Base-by-base conservation (phyloP, 495 filamentous ascomycete species). In the Xylaria bambusicola region DNA sequence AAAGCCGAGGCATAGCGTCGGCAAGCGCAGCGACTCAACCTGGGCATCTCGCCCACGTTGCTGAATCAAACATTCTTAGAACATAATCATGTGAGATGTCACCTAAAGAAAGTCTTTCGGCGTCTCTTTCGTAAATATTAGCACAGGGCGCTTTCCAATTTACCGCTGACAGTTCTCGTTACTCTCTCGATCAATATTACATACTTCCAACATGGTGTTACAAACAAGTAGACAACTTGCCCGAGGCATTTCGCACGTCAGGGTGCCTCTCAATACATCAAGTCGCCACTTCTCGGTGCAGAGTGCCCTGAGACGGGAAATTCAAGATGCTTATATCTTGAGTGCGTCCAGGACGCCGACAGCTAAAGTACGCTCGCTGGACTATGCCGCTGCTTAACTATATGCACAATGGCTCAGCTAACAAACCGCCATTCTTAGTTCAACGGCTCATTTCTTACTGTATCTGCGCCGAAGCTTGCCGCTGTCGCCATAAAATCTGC, bases 261-360 rank as follows among this genome's bases (percentile, higher is more conserved):
- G n/a, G n/a, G 74, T 78, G 24, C 60, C 77, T 46, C 67, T 65
- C 18, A 70, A 80, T 61, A 68, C 78, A 38, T 77, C 83, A 51
- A 58, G 66, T 66, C 82, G 90, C 60, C 80, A 85, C 57, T 91
- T 97, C 71, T 88, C 84, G 63, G 81, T 82, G 35, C 80, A 88
- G 61, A 69, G 82, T 33, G 70, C 76, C 27, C 72, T 74, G n/a
- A 76, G 70, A 51, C 81, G 84, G 77, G 88, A 95, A 68, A 83
- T 95, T 40, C 86, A 87, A 61, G 91, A 96, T 66, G 93, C 87
- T 24, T 98, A 97, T 75, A 96, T 98, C 66, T 71, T 98, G 41
- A 89, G 88, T 67, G 93, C 88, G 20, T 84, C 91, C 17, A 84
- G 93, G 56, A 98, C 93, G 41, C 93, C 93, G 7, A 92, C 90